Base-by-base conservation (phyloP, 139 green algal species). In the Tetraselmis chui region DNA sequence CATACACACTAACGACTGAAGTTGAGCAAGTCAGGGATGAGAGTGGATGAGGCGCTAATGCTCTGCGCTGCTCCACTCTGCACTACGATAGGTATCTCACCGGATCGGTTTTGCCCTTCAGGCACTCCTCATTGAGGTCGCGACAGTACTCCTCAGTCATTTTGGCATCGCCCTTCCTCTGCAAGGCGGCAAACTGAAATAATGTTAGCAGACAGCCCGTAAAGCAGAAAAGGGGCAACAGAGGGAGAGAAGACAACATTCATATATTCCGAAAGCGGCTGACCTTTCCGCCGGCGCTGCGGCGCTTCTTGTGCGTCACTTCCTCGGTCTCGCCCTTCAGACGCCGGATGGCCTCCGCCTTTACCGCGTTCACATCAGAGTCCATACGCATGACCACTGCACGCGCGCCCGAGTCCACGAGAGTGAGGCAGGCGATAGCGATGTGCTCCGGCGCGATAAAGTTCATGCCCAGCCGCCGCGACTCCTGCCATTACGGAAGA, bases 371-470 rank as follows among this genome's bases (percentile, higher is more conserved):
- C 45, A 67, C 45, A 67, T 67, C 45, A 67, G 45, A 5, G 45
- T 67, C 45, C 45, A 67, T 67, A 5, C 45, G 84, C 0, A 87
- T 84, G 1, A 94, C 75, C 28, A 93, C 77, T 23, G 78, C 58
- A 31, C 83, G 77, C 23, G 31, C 80, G 81, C 31, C 87, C 79
- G 11, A 80, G 77, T 93, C 86, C 0, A 59, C 82, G 76, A 89
- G 86, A 2, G 59, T 82, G 1, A 97, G 80, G 79, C 98, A 81
- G 1, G 93, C 94, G 30, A 98, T 81, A 31, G 93, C 59, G 45
- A 98, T 93, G 87, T 98, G 95, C 87, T 98, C 95, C 2, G 96
- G 94, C 1, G 89, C 87, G 31, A 98, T 96, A 90, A 93, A 98
- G 25, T 91, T 94, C 67, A 96, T 90, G 29, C 89, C 88, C 77